phyloP scores from a whole-genome alignment of 148 eudicot species.

The Spergularia marina region DNA sequence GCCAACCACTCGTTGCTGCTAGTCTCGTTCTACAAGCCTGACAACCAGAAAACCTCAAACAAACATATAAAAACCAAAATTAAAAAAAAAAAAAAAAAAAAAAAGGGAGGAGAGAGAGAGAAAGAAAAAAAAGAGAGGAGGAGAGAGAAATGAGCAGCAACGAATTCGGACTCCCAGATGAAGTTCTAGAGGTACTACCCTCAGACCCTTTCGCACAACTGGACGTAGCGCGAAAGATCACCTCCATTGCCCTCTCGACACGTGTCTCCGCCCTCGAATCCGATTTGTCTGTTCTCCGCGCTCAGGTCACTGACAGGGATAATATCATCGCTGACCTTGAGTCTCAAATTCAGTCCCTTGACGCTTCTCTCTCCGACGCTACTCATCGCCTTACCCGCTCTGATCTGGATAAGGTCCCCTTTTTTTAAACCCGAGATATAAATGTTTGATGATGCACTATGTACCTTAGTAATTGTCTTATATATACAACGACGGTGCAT shows the following conservation, averaged over 20 bases:
- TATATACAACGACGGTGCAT: no score
- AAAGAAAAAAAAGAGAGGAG: background rate
- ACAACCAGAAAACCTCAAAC: background rate
- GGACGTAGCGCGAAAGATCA: conserved; percentile 91
- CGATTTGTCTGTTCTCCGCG: conserved; percentile 52
- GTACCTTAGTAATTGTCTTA: no score
- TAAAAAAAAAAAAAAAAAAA: background rate
- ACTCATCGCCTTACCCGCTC: conserved; percentile 45
- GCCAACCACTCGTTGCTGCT: conserved; percentile 18
- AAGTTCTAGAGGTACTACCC: conserved; percentile 57
- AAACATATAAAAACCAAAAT: background rate
- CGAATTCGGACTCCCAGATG: conserved; percentile 69
- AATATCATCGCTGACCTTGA: conserved; percentile 49
- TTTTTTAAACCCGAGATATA: no score
- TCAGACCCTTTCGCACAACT: conserved; percentile 87
- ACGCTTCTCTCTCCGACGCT: conserved; percentile 49
- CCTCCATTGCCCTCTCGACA: conserved; percentile 91
- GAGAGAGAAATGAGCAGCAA: background rate
- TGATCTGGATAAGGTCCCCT: conserved; percentile 53
- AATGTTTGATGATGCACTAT: no score
- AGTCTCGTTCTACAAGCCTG: background rate
- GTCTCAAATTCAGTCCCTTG: conserved; percentile 58
- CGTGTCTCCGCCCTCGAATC: conserved; percentile 83
- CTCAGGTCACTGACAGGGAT: conserved; percentile 53
- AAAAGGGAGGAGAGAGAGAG: background rate